Base-by-base conservation (phyloP, 495 filamentous ascomycete genomes). In the Penicillium pancosmium region DNA sequence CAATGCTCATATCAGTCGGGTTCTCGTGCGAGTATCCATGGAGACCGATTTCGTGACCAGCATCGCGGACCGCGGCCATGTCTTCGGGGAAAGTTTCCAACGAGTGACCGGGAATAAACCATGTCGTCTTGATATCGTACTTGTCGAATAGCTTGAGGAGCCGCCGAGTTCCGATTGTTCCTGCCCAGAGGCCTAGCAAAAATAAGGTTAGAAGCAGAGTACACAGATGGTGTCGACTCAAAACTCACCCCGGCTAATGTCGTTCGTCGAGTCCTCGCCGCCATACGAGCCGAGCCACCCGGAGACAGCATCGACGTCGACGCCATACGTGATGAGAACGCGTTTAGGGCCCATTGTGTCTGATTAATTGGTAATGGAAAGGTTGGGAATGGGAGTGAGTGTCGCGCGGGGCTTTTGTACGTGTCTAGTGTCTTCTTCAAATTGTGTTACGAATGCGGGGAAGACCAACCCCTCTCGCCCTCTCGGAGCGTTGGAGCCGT, bases 41-140 rank as follows among this genome's bases (percentile, higher is more conserved):
- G 0, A 88, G 81, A 7, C 89, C 89, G 56, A 92, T 91, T 68
- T 92, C 89, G 65, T 91, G 89, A 0, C 89, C 89, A 3, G 82
- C 78, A 55, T 91, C 90, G n/a, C 86, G 79, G 23, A 92, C 80
- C 69, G 85, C 82, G 5, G 82, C 82, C 68, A 87, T 89, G 55
- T 91, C 87, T 66, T 91, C 87, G 0, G 89, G 89, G 62, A 93
- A 93, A 13, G 80, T 90, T 64, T 92, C 89, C 21, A 93, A 78
- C 0, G 85, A 88, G 67, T 93, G 89, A 0, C 89, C 89, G 0
- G 89, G 89, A 49, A 93, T 91, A 67, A 93, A 93, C 86, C 88
- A 93, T 3, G 89, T 91, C 7, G 88, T 82, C 65, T 89, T 91
- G 77, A 92, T 92, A 49, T 86, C 81, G 76, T 91, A 90, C 66